Base-by-base conservation (phyloP, 2,329 filamentous ascomycete genomes). In the Diplocarpon mali region DNA sequence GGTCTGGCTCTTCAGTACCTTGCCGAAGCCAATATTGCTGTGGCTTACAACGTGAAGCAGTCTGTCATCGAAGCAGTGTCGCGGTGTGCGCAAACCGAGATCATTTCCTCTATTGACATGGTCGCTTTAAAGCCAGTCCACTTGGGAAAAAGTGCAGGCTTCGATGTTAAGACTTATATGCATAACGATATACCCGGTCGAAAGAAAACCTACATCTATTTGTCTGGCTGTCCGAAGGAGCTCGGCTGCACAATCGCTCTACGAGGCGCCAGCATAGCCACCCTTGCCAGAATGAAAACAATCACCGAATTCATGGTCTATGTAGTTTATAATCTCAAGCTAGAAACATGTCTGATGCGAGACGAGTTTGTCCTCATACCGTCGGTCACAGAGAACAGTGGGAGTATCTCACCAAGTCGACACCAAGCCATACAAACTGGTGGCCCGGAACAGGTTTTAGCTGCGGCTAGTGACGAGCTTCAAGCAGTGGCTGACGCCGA, bases 271-370 rank as follows among this genome's bases (percentile, higher is more conserved):
- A 79, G 83, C 47, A 80, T 79, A 27, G 68, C 76, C 38, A 71
- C 79, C 0, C 71, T 98, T 14, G 70, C 78, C 1, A 85, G 80
- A 55, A 79, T 98, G 63, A 98, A 98, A 65, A 77, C 80, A 42
- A 92, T 98, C 53, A 92, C 90, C 10, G 92, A 98, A 61, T 96
- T 98, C 60, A 95, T 98, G 90, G 84, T 93, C 31, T 98, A 96
- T 56, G 93, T 98, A 15, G 89, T 96, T 11, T 98, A 98, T 65
- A 98, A 95, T 57, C 71, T 98, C 42, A 95, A 94, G 60, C 73
- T 98, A 12, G 92, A 98, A 65, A 95, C 92, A 1, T 95, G 85
- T 55, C 69, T 98, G 37, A 85, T 98, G 75, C 77, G 86, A 42
- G 92, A 98, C 62, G 89, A 94, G 57, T 94, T 87, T 55, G 83